Conservation (phyloP, 1,139 yeast species). For the Keqinozyma sinolaborantium region DNA sequence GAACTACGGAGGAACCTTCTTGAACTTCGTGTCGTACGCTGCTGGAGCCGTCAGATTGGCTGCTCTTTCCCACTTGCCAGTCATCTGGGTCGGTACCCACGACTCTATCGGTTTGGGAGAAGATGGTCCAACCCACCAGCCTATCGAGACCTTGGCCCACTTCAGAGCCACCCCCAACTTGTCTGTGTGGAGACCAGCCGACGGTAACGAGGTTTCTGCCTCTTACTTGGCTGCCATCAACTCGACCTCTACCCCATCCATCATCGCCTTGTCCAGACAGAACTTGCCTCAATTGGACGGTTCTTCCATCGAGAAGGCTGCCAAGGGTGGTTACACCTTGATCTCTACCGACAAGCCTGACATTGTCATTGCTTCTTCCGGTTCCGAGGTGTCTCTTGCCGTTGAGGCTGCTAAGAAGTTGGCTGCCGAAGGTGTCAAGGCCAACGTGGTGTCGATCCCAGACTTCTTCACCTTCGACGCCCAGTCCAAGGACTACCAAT, state of each 20-base stretch:
- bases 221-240: slow-evolving; percentile 83
- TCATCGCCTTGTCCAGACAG: slow-evolving; percentile 95
- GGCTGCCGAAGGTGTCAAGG: slow-evolving; percentile 64
- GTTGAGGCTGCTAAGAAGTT: slow-evolving; percentile 79
- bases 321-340: slow-evolving; percentile 92
- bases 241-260: slow-evolving; percentile 73
- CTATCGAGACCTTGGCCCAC: slow-evolving; percentile 97
- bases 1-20: slow-evolving; percentile 97
- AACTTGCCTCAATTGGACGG: slow-evolving; percentile 96
- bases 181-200: slow-evolving; percentile 99
- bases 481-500: slow-evolving; percentile 75
- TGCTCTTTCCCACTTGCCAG: slow-evolving; percentile 91
- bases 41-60: slow-evolving; percentile 96
- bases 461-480: slow-evolving; percentile 88
- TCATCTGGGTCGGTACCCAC: slow-evolving; percentile 97
- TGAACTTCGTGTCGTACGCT: slow-evolving; percentile 96
- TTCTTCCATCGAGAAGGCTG: slow-evolving; percentile 86
- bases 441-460: slow-evolving; percentile 87
- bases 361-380: slow-evolving; percentile 82
- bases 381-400: slow-evolving; percentile 89
- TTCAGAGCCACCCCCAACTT: slow-evolving; percentile 95
- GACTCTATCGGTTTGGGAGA: slow-evolving; percentile 99
- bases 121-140: slow-evolving; percentile 99
- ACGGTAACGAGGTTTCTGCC: slow-evolving; percentile 98
- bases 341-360: slow-evolving; percentile 60